Conservation (phyloP, 164 flowering plant species). For the Piper betle region DNA sequence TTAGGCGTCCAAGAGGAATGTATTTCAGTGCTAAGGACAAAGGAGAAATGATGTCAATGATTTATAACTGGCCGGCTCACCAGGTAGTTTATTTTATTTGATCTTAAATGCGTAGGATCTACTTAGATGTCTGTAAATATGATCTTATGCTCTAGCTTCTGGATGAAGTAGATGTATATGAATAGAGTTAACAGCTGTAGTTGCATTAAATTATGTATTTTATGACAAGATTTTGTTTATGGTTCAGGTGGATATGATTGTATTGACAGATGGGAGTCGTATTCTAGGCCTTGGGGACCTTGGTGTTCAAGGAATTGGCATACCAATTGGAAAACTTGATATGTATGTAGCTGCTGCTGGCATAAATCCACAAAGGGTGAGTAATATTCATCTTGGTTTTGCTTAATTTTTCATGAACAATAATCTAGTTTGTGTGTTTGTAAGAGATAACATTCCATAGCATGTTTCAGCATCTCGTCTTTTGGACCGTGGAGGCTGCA, state of each 20-base stretch:
- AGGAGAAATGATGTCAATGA: constrained; percentile 99
- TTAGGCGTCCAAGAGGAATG: constrained; percentile 99
- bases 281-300: constrained; percentile 98
- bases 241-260: constrained; percentile 94
- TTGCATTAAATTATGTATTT: neutral
- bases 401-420: neutral
- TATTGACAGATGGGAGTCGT: constrained; percentile 97
- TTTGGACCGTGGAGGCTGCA: no score
- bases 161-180: neutral
- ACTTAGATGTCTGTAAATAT: neutral
- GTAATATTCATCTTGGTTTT: constrained; percentile 6
- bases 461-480: no score
- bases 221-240: constrained; percentile 2
- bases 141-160: neutral
- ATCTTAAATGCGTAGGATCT: no score
- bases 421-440: neutral
- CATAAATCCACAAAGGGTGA: constrained; percentile 84
- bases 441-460: no score
- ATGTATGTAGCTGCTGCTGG: constrained; percentile 99
- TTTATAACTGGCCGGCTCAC: constrained; percentile 89
- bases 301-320: constrained; percentile 99
- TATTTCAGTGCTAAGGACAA: constrained; percentile 98
- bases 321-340: constrained; percentile 96
- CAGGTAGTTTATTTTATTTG: constrained; percentile 29
- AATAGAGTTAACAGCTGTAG: no score